Conservation (phyloP, 1,139 yeast species). For the Blastobotrys elegans region DNA sequence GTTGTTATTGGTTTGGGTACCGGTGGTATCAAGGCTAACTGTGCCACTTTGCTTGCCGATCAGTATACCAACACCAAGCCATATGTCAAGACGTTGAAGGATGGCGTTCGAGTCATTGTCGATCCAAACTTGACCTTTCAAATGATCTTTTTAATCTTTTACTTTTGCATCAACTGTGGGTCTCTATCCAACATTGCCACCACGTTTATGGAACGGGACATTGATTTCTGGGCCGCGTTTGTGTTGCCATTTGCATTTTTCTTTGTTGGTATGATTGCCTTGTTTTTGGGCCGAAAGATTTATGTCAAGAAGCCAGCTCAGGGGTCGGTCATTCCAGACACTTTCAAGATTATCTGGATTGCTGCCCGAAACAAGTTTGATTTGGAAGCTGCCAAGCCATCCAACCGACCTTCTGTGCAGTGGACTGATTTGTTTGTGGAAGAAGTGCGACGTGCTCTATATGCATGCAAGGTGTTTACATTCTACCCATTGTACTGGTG, state of each 20-base stretch:
- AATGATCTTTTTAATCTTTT: conserved; percentile 70
- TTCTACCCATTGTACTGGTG: conserved; percentile 51
- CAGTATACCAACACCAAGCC: conserved; percentile 58
- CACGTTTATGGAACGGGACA: conserved; percentile 53
- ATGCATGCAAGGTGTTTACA: conserved; percentile 59
- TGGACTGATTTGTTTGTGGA: conserved; percentile 62
- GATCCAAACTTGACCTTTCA: conserved; percentile 70
- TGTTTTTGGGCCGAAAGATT: conserved; percentile 50
- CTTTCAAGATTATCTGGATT: conserved; percentile 47
- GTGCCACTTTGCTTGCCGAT: conserved; percentile 49
- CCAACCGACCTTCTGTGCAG: conserved; percentile 39
- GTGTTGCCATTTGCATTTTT: conserved; percentile 59
- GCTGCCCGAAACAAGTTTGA: conserved; percentile 47
- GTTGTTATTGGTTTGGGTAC: conserved; percentile 71
- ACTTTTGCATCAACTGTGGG: conserved; percentile 77
- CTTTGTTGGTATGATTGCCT: conserved; percentile 53
- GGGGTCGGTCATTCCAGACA: conserved; percentile 55
- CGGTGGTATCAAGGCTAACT: conserved; percentile 26
- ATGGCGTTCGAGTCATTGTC: conserved; percentile 63
- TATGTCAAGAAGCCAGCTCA: conserved; percentile 59
- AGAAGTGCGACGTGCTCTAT: conserved; percentile 54
- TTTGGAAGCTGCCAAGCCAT: conserved; percentile 54
- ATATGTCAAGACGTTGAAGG: conserved; percentile 51
- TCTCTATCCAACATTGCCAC: conserved; percentile 75
- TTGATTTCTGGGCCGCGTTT: conserved; percentile 76